Evolutionary conservation across 345 rosid species (phyloP).

Genomic region (Populus simonii): DNA sequence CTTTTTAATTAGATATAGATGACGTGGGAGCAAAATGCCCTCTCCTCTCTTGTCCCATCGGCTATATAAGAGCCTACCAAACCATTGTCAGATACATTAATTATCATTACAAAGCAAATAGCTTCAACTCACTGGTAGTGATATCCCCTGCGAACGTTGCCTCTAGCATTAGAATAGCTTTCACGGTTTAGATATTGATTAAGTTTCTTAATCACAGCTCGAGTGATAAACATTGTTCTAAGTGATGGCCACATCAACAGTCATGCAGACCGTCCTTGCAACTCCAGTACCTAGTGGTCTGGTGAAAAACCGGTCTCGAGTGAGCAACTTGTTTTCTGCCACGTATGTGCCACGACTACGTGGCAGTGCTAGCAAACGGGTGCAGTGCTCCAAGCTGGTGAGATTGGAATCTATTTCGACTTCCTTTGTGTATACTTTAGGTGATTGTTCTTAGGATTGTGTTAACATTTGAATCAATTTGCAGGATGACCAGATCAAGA

Average conservation of each 20-base stretch:
- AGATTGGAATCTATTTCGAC: neutral
- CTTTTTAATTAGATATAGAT: neutral
- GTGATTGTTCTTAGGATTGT: neutral
- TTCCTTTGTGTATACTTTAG: neutral
- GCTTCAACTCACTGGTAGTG: too few relatives aligned
- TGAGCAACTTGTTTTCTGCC: constrained; percentile 21
- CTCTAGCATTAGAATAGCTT: too few relatives aligned
- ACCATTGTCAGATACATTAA: too few relatives aligned
- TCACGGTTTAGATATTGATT: too few relatives aligned
- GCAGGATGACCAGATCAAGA: neutral
- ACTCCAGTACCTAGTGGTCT: constrained; percentile 26
- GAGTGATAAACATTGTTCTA: too few relatives aligned
- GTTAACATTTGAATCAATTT: too few relatives aligned
- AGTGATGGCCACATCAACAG: constrained; percentile 39
- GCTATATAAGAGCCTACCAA: neutral
- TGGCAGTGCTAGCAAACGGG: constrained; percentile 25
- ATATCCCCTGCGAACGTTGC: too few relatives aligned
- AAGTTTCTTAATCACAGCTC: too few relatives aligned
- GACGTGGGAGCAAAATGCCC: constrained; percentile 41
- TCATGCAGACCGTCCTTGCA: constrained; percentile 43
- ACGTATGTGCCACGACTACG: constrained; percentile 18
- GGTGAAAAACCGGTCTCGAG: neutral
- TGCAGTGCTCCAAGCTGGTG: constrained; percentile 48
- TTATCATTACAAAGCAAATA: too few relatives aligned
- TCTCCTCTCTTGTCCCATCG: neutral